phyloP scores from a whole-genome alignment of 1,139 yeast species.

The Kodamaea arcana region DNA sequence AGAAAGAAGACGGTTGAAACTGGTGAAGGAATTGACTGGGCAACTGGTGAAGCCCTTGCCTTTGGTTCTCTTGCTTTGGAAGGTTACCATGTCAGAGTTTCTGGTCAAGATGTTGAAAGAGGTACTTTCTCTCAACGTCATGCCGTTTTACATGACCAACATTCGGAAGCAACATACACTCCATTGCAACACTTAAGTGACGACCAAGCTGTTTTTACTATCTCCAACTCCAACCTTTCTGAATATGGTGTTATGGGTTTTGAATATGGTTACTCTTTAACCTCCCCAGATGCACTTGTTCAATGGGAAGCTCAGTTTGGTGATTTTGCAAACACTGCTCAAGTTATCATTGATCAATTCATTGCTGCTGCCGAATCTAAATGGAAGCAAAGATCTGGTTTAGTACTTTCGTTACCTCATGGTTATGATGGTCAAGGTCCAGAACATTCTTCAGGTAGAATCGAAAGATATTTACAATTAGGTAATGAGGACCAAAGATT shows the following conservation, averaged over 20 bases:
- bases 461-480: conserved; percentile 93
- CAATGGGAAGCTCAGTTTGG: conserved; percentile 99
- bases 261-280: conserved; percentile 97
- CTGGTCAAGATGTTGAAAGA: conserved; percentile 99
- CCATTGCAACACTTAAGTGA: conserved; percentile 79
- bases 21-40: conserved; percentile 98
- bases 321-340: conserved; percentile 99
- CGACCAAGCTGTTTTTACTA: conserved; percentile 82
- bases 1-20: conserved; percentile 84
- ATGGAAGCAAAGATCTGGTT: conserved; percentile 98
- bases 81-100: conserved; percentile 94
- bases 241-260: conserved; percentile 99
- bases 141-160: conserved; percentile 95
- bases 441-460: conserved; percentile 97
- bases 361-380: conserved; percentile 95
- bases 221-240: conserved; percentile 94
- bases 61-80: conserved; percentile 89
- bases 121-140: conserved; percentile 99
- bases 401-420: conserved; percentile 93
- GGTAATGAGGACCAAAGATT: conserved; percentile 93
- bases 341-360: conserved; percentile 95
- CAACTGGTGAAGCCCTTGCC: conserved; percentile 99
- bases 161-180: conserved; percentile 73
- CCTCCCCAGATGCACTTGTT: conserved; percentile 94
- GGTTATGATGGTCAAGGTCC: conserved; percentile 99